Percentiles rank a stretch among this genome's conserved stretches.
phyloP scores from a whole-genome alignment of 106 monocot genomes.

The Allium cepa region DNA sequence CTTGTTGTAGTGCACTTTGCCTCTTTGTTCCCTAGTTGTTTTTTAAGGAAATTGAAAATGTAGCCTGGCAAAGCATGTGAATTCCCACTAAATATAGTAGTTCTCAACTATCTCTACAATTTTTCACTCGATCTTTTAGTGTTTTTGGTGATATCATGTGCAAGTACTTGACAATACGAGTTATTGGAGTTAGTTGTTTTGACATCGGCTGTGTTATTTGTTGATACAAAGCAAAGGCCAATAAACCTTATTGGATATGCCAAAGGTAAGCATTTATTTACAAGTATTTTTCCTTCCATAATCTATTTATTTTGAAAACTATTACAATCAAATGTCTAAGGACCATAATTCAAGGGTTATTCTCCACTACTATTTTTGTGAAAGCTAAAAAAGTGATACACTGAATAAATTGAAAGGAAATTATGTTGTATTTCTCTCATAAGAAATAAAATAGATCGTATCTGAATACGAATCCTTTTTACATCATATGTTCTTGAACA shows the following conservation, averaged over 20 bases:
- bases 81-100: conserved; percentile 56
- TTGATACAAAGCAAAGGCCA: conserved; percentile 68
- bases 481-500: too few relatives aligned
- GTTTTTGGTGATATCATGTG: conserved; percentile 84
- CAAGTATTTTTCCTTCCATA: not conserved
- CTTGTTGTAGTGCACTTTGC: conserved; percentile 68
- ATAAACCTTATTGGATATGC: conserved; percentile 90
- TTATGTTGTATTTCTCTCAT: too few relatives aligned
- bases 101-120: conserved; percentile 83
- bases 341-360: too few relatives aligned
- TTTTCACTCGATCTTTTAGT: conserved; percentile 91
- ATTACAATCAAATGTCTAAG: too few relatives aligned
- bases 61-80: conserved; percentile 61
- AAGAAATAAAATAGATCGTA: too few relatives aligned
- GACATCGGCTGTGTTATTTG: conserved; percentile 71
- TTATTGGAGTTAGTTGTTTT: conserved; percentile 91
- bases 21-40: conserved; percentile 88
- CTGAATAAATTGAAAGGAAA: too few relatives aligned
- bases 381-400: too few relatives aligned
- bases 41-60: conserved; percentile 90
- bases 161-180: conserved; percentile 96
- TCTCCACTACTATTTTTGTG: too few relatives aligned
- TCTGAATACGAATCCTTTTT: too few relatives aligned
- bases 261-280: conserved; percentile 48
- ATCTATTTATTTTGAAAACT: not conserved